Base-by-base conservation (phyloP, 768 basidiomycete genomes). In the Suillus lakei region DNA sequence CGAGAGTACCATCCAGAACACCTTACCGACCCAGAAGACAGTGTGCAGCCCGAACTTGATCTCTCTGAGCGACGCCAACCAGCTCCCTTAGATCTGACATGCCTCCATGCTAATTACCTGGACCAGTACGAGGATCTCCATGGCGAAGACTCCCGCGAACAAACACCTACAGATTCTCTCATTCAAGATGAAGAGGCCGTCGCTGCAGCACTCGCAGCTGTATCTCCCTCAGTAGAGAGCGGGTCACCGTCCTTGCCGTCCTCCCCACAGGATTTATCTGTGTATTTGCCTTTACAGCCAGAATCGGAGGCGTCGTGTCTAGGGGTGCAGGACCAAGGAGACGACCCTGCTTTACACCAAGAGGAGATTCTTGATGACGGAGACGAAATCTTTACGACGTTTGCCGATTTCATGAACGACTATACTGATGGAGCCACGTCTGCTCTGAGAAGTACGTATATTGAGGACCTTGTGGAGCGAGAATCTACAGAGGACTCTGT, bases 391-490 rank as follows among this genome's bases (percentile, higher is more conserved):
- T 38, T 58, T 26, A 13, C 23, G 16, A 23, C 16, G 9, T 26
- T 58, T 12, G 15, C 16, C 2, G 56, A 56, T 38, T 56, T 56
- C 23, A 26, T 36, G 23, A 38, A 38, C 16, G 5, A 15, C 9
- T 38, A 39, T 26, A 58, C 38, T 18, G 16, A 58, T 28, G 56
- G 56, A 28, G 38, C 23, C 2, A 58, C 23, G 4, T 58, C 56
- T 28, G 23, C 56, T 28, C 16, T 58, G 38, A 58, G 56, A 58
- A 58, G 56, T 26, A 58, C 38, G 10, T 58, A 18, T 58, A 28
- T 26, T 10, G 36, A 38, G 38, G 36, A 23, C 15, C 15, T 26
- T 5, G 23, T 7, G 55, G 55, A 56, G 15, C 23, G 16, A 38
- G 55, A 56, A 26, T 16, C 36, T 56, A 2, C 15, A 23, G 23